Evolutionary conservation across 2,329 filamentous ascomycete species (phyloP).

Genomic region (Beauveria caledonica): DNA sequence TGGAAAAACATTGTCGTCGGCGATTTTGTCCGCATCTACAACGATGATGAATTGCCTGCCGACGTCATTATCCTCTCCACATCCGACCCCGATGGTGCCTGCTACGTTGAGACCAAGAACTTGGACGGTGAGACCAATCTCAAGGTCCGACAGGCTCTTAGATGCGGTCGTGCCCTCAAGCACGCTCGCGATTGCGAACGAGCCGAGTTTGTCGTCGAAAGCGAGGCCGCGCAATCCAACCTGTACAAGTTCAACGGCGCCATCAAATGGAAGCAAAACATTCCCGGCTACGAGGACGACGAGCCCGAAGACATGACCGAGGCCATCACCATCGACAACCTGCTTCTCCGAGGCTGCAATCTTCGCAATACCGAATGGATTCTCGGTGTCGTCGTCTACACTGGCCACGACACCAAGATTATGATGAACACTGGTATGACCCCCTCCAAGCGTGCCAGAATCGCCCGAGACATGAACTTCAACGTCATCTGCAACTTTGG

Average conservation of each 20-base stretch:
- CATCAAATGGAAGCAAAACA: slow-evolving; percentile 73
- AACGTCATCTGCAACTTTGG: slow-evolving; percentile 96
- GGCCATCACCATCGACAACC: slow-evolving; percentile 88
- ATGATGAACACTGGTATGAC: slow-evolving; percentile 98
- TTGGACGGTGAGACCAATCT: slow-evolving; percentile 96
- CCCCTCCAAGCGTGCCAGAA: slow-evolving; percentile 84
- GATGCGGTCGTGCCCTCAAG: slow-evolving; percentile 72
- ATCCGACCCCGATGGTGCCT: slow-evolving; percentile 86
- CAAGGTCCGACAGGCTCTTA: slow-evolving; percentile 86
- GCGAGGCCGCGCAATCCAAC: slow-evolving; percentile 85
- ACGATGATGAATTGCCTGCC: slow-evolving; percentile 89
- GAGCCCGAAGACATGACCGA: slow-evolving; percentile 75
- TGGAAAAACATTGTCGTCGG: slow-evolving; percentile 97
- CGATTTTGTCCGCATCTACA: slow-evolving; percentile 94
- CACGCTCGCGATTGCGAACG: slow-evolving; percentile 90
- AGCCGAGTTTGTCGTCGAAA: slow-evolving; percentile 80
- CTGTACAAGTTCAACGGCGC: slow-evolving; percentile 92
- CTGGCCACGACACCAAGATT: slow-evolving; percentile 93
- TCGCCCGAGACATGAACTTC: slow-evolving; percentile 91
- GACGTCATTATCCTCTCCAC: slow-evolving; percentile 90
- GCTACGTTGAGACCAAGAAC: slow-evolving; percentile 97
- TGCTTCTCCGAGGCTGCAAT: slow-evolving; percentile 87
- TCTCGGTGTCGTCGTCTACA: slow-evolving; percentile 86
- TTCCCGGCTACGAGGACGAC: slow-evolving; percentile 53
- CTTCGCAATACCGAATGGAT: slow-evolving; percentile 95